Base-by-base conservation (phyloP, 2,329 filamentous ascomycete genomes). In the Tolypocladium ovalisporum region DNA sequence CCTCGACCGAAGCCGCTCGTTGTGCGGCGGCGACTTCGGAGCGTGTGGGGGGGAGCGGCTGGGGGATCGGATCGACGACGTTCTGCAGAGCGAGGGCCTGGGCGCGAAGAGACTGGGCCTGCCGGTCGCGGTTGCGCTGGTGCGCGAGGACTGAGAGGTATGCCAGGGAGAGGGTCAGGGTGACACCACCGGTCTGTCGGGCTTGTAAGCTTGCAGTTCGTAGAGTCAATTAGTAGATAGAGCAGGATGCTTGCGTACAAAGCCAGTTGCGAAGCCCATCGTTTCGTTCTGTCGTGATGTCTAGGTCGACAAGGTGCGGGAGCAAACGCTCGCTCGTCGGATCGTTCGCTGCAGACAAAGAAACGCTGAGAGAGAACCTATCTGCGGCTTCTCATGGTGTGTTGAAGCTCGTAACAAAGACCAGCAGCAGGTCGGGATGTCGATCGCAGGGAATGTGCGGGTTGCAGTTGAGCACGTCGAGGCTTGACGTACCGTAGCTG, bases 231-330 rank as follows among this genome's bases (percentile, higher is more conserved):
- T 34, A 13, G 39, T 27, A 22, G 17, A 32, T n/a, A 53, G 56
- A 12, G 52, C 56, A 19, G 22, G 34, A 36, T 35, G n/a, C 27
- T 49, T 52, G 76, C 86, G 62, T 79, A 91, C 88, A 70, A 91
- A 88, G 64, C 88, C 88, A 47, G 84, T 79, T 63, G 82, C 80
- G 77, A 90, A 89, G 68, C 87, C 86, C 87, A 90, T 90, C 63
- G 58, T 73, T 55, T n/a, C 35, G 22, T 53, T 49, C 12, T 39
- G 59, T 37, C 22, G 27, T 34, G 51, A 49, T 55, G 51, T 52
- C 58, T 37, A 40, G 49, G 55, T 29, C 32, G 22, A 27, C 22
- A 40, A 51, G 40, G 40, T 56, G 44, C 44, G 54, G 36, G 42
- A 34, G 54, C 22, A 39, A 19, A 22, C 9, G 49, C 32, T 52